A percentile compares a stretch with the other conserved stretches of the same genome.
These are phyloP conservation scores for Colletotrichum kahawae DNA, from an alignment of 2,329 filamentous ascomycete species.

Conservation along the genomic window DNA sequence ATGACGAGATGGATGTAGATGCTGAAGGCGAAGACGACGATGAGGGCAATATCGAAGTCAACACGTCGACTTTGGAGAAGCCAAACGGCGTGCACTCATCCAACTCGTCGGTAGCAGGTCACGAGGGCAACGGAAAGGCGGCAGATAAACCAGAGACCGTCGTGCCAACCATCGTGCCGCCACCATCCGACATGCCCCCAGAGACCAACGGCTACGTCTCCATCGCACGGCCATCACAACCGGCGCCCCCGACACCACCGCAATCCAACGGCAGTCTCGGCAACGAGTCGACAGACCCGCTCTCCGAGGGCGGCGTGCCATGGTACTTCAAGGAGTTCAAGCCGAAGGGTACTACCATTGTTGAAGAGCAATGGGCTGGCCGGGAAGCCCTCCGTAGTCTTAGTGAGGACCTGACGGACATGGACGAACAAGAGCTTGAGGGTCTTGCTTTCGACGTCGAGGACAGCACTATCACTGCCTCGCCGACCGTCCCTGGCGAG, in stretches of 20 bases:
- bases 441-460: conserved; percentile 65
- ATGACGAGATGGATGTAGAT: conserved; percentile 41
- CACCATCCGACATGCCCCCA: conserved; percentile 48
- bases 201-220: conserved; percentile 51
- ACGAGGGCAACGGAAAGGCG: conserved; percentile 26
- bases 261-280: conserved; percentile 65
- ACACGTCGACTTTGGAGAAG: conserved; percentile 42
- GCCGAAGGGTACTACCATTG: conserved; percentile 77
- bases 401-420: conserved; percentile 88
- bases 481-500: conserved; percentile 27
- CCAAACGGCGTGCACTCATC: conserved; percentile 28
- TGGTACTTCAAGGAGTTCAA: conserved; percentile 90
- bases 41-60: conserved; percentile 51
- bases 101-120: conserved; percentile 31
- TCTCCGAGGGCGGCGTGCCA: conserved; percentile 78
- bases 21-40: conserved; percentile 40
- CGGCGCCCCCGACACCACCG: conserved; percentile 68
- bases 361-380: conserved; percentile 76
- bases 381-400: conserved; percentile 70
- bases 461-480: conserved; percentile 49
- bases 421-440: conserved; percentile 88
- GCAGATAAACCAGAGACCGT: conserved; percentile 29
- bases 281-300: conserved; percentile 51
- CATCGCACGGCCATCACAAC: conserved; percentile 34
- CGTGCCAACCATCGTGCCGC: conserved; percentile 31